These are phyloP conservation scores for Dendrocalamus sinicus DNA, from an alignment of 176 grass and related monocot genomes.

Conservation along the genomic window DNA sequence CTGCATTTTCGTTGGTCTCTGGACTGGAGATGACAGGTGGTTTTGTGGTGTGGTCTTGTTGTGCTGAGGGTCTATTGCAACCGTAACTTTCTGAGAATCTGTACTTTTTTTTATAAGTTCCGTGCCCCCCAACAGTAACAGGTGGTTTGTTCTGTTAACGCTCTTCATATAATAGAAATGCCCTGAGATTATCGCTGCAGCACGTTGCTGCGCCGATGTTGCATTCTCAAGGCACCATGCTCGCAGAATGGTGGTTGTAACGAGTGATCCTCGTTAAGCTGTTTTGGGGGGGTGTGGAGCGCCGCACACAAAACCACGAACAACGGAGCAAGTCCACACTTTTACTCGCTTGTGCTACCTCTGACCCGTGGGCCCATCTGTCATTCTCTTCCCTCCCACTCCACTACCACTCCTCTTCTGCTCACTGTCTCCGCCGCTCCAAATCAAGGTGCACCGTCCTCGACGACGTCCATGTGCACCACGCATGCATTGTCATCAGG, in stretches of 20 bases:
- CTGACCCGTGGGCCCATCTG: too few species aligned
- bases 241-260: background rate
- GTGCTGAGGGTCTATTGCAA: conserved; percentile 1
- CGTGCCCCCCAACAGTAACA: too few species aligned
- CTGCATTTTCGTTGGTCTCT: background rate
- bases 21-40: background rate
- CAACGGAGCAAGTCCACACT: too few species aligned
- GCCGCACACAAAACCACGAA: too few species aligned
- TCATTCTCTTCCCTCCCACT: too few species aligned
- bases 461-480: too few species aligned
- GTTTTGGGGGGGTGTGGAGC: too few species aligned
- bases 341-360: too few species aligned
- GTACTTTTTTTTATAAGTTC: background rate
- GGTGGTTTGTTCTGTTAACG: background rate
- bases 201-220: background rate
- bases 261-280: background rate
- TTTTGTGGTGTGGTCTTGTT: background rate
- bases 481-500: too few species aligned
- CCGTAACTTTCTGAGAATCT: background rate
- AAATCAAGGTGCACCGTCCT: too few species aligned
- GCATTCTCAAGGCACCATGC: background rate
- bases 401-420: background rate
- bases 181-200: background rate
- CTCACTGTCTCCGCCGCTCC: background rate
- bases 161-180: background rate